phyloP scores from a whole-genome alignment of 495 filamentous ascomycete species.

The Cryomyces minteri region DNA sequence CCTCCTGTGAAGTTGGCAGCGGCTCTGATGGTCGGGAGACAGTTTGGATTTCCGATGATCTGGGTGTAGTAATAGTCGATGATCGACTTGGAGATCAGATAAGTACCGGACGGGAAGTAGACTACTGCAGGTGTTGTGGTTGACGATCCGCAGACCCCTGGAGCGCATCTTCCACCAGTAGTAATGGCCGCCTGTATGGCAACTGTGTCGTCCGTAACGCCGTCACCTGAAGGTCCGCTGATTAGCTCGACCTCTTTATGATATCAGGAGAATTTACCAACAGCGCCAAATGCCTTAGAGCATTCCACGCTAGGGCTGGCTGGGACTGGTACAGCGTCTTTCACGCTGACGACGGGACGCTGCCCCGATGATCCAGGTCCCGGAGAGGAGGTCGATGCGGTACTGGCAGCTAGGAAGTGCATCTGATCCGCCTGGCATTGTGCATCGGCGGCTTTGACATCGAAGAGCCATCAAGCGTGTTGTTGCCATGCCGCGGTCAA shows the following conservation, averaged over 20 bases:
- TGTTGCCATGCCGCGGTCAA: too few relatives aligned
- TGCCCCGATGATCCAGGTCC: too few relatives aligned
- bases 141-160: conserved; percentile 22
- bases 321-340: too few relatives aligned
- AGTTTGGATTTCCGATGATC: conserved; percentile 33
- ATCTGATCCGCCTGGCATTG: too few relatives aligned
- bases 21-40: conserved; percentile 45
- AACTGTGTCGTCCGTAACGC: conserved; percentile 31
- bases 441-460: too few relatives aligned
- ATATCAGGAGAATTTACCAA: conserved; percentile 16
- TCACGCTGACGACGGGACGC: too few relatives aligned
- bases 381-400: too few relatives aligned
- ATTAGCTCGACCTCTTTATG: background rate
- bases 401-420: too few relatives aligned
- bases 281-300: conserved; percentile 24
- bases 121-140: conserved; percentile 30
- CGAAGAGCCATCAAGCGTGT: too few relatives aligned
- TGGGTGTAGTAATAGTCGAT: conserved; percentile 22
- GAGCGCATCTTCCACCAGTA: conserved; percentile 14
- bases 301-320: too few relatives aligned
- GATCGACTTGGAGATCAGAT: conserved; percentile 17
- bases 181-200: conserved; percentile 28
- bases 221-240: conserved; percentile 18
- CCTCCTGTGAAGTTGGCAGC: conserved; percentile 37
- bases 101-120: conserved; percentile 40